phyloP scores from a whole-genome alignment of 345 rosid genomes.

The Eucalyptus shirleyi region DNA sequence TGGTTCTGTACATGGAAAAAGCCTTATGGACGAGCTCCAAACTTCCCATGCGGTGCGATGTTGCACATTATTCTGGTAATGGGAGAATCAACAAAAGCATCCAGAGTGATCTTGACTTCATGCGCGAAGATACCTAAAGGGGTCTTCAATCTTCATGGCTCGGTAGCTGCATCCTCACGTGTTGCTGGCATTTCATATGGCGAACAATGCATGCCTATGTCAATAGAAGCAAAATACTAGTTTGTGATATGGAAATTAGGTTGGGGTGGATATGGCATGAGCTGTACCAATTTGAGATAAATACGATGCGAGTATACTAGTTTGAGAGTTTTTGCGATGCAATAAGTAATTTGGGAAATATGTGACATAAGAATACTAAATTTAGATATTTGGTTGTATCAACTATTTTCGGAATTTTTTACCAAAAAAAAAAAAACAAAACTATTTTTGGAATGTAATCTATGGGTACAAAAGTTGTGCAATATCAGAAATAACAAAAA shows the following conservation, averaged over 20 bases:
- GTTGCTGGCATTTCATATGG: not conserved
- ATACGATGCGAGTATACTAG: no score
- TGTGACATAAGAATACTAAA: not conserved
- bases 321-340: no score
- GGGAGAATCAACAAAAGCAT: not conserved
- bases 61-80: conserved; percentile 5
- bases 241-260: not conserved
- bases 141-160: not conserved
- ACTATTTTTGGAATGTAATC: not conserved
- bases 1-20: conserved; percentile 4
- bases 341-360: no score
- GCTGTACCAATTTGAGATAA: no score
- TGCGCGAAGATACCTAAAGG: not conserved
- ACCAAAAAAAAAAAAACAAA: no score
- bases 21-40: conserved; percentile 7
- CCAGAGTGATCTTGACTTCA: not conserved
- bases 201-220: conserved; percentile 7
- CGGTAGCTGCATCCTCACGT: not conserved
- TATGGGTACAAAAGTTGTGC: not conserved
- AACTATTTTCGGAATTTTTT: no score
- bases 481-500: not conserved
- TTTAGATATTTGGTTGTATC: not conserved
- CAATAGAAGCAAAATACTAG: conserved; percentile 16
- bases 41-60: conserved; percentile 1
- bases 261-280: not conserved